Conservation (phyloP, 257 asterid species). For the Salvia miltiorrhiza region DNA sequence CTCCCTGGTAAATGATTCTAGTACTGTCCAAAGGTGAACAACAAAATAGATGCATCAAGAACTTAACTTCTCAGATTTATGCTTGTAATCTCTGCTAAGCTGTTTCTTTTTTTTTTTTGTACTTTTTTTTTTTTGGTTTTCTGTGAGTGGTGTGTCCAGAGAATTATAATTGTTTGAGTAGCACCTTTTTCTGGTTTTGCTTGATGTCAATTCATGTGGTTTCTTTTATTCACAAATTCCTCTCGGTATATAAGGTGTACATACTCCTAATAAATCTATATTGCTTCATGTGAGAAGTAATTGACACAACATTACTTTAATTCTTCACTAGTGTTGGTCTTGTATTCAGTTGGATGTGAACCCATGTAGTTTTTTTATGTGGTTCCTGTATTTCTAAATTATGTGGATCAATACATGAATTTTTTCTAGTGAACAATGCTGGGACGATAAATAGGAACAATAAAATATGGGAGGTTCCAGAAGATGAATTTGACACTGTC, state of each 20-base stretch:
- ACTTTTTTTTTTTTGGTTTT: not conserved
- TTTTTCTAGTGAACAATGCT: slow-evolving; percentile 79
- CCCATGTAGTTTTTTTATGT: not conserved
- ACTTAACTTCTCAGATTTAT: not conserved
- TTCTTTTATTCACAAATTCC: not conserved
- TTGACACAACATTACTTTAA: not conserved
- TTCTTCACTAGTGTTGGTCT: not conserved
- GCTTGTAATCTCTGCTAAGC: not conserved
- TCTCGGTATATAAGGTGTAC: not conserved
- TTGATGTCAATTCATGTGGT: not conserved
- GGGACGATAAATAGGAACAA: slow-evolving; percentile 90
- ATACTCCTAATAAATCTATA: not conserved
- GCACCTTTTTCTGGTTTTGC: not conserved
- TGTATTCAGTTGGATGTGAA: not conserved
- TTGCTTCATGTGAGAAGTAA: not conserved
- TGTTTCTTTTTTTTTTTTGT: not conserved
- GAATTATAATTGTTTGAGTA: not conserved
- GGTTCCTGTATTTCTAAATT: not conserved
- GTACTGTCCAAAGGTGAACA: slow-evolving; percentile 5
- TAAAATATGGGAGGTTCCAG: slow-evolving; percentile 92
- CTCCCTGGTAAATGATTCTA: not conserved
- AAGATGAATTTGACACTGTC: slow-evolving; percentile 76
- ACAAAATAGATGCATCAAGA: not conserved
- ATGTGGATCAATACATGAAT: slow-evolving; percentile 9
- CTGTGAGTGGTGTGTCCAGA: not conserved